Conservation (phyloP, 768 basidiomycete species). For the Kwoniella dejecticola region DNA sequence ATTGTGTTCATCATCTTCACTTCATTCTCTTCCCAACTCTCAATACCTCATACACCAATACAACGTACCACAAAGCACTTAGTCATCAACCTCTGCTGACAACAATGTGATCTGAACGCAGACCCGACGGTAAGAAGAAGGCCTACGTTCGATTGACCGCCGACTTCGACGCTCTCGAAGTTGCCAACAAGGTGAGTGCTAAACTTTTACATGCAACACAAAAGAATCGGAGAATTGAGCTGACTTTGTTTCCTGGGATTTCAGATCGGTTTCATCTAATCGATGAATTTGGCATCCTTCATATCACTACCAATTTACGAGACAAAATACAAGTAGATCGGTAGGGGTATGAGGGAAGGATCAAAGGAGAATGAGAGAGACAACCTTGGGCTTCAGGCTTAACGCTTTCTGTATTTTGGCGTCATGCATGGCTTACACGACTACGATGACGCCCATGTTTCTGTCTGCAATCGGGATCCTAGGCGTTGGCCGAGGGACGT, state of each 20-base stretch:
- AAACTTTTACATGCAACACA: not conserved
- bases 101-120: conserved; percentile 48
- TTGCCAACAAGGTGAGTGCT: conserved; percentile 84
- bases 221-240: no score
- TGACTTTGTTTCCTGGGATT: not conserved
- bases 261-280: conserved; percentile 92
- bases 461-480: not conserved
- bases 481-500: not conserved
- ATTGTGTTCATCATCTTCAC: no score
- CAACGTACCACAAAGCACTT: no score
- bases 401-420: conserved; percentile 24
- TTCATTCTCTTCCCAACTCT: no score
- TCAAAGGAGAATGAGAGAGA: not conserved
- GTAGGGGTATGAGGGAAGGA: conserved; percentile 5
- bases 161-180: conserved; percentile 95
- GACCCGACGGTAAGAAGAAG: conserved; percentile 99
- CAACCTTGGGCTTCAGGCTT: no score
- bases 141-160: conserved; percentile 92
- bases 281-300: conserved; percentile 14
- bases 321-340: not conserved
- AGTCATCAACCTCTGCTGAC: no score
- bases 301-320: not conserved
- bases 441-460: no score
- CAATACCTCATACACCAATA: no score
- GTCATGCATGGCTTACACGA: conserved; percentile 33